Base-by-base conservation (phyloP, 1,139 yeast species). In the Lodderomyces metapsilosis region DNA sequence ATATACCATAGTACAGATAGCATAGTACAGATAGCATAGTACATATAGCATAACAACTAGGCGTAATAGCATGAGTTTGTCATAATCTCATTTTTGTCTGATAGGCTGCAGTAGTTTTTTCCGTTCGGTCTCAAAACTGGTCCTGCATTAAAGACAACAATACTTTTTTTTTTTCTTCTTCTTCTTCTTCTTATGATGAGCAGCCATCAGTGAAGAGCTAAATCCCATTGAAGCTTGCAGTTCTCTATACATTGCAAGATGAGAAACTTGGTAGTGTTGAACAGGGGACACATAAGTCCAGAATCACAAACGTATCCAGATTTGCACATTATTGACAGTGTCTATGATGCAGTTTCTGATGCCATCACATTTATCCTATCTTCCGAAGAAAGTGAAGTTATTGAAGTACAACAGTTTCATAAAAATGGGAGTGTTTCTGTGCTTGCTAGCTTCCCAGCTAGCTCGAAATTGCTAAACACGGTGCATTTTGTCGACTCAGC, bases 261-360 rank as follows among this genome's bases (percentile, higher is more conserved):
- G 88, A 75, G 78, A 54, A 81, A 81, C 61, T 64, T 82, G 51
- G 67, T 78, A 16, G 71, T 79, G 30, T 69, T 81, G 44, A 81
- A 82, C 53, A 68, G 74, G 49, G 86, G 86, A n/a, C 61, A 58
- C 30, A 63, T 80, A 20, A 52, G 54, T 35, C 81, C 82, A 4
- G 65, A 64, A 31, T 68, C 82, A 2, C 58, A 66, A 41, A 76
- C 80, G 7, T 74, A 68, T 43, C 94, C 92, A 1, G 92, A 83
- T 51, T 66, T 81, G 47, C 71, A 69, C n/a, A 67, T 82, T 6
- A 60, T 69, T 2, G 76, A 74, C 37, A 72, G 92, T 2, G 76
- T 74, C n/a, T 87, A 88, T 53, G 96, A 88, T 58, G 74, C 87
- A 0, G 78, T 85, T 21, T 74, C 84, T 10, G 94, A 88, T 58